Conservation (phyloP, 495 filamentous ascomycete species). For the Lophiotrema nucula region DNA sequence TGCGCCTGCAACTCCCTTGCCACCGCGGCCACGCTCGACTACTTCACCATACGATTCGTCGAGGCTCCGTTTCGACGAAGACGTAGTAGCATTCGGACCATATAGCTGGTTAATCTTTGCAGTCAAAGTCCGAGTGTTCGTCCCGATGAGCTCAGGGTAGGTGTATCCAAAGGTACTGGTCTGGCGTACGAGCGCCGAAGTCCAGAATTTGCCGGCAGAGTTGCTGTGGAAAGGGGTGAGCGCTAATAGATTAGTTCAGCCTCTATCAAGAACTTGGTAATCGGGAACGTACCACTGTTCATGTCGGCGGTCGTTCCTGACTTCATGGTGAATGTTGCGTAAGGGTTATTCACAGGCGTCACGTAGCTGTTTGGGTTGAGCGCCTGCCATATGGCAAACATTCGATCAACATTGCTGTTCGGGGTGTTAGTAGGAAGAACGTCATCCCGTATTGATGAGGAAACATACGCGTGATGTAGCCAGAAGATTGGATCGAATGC, state of each 20-base stretch:
- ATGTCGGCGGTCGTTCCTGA: slow-evolving; percentile 41
- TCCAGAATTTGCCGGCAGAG: slow-evolving; percentile 42
- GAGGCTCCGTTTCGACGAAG: slow-evolving; percentile 7
- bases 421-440: neutral
- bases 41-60: neutral
- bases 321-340: slow-evolving; percentile 53
- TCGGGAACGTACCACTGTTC: slow-evolving; percentile 36
- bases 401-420: slow-evolving; percentile 62
- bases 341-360: slow-evolving; percentile 45
- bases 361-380: slow-evolving; percentile 61
- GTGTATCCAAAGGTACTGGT: slow-evolving; percentile 56
- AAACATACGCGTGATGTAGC: slow-evolving; percentile 55
- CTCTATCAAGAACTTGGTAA: neutral
- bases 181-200: slow-evolving; percentile 36
- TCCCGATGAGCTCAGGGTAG: slow-evolving; percentile 54
- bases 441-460: neutral
- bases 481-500: slow-evolving; percentile 76
- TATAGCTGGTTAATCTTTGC: slow-evolving; percentile 56
- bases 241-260: slow-evolving; percentile 22
- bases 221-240: slow-evolving; percentile 48
- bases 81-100: slow-evolving; percentile 38
- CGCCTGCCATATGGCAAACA: slow-evolving; percentile 71
- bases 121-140: slow-evolving; percentile 43
- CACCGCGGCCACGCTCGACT: neutral
- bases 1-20: slow-evolving; percentile 10